A percentile compares a stretch with the other conserved stretches of the same genome.
These are phyloP conservation scores for Neurospora sp. DNA, from an alignment of 495 filamentous ascomycete genomes.

Conservation along the genomic window DNA sequence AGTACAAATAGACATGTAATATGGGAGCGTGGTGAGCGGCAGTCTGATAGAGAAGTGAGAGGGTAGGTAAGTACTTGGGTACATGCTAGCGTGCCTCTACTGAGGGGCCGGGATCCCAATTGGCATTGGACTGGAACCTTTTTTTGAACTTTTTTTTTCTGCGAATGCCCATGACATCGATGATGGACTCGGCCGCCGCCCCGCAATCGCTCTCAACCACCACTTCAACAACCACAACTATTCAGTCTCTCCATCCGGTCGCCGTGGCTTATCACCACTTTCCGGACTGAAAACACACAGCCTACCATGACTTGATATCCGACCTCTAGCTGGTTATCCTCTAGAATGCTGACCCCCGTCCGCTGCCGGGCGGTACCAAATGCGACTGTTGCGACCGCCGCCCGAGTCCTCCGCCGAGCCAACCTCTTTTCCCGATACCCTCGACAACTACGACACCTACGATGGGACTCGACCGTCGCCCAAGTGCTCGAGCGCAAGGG, in stretches of 20 bases:
- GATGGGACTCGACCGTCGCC: conserved; percentile 30
- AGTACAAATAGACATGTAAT: neutral
- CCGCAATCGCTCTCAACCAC: neutral
- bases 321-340: neutral
- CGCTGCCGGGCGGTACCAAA: conserved; percentile 26
- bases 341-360: conserved; percentile 31
- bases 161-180: neutral
- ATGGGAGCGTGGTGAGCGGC: neutral
- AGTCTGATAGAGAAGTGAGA: neutral
- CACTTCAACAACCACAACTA: neutral
- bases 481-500: conserved; percentile 7
- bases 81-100: neutral
- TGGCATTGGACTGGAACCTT: neutral
- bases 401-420: conserved; percentile 31
- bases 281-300: neutral
- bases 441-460: conserved; percentile 18
- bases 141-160: neutral
- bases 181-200: neutral
- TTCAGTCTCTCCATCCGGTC: neutral
- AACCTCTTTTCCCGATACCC: conserved; percentile 8
- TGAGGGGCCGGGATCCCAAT: neutral
- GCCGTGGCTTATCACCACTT: neutral
- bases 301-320: conserved; percentile 16
- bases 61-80: neutral
- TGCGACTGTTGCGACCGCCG: conserved; percentile 20